Evolutionary conservation across 192 early-diverging fungal species (phyloP).

Genomic region (Podila horticola): DNA sequence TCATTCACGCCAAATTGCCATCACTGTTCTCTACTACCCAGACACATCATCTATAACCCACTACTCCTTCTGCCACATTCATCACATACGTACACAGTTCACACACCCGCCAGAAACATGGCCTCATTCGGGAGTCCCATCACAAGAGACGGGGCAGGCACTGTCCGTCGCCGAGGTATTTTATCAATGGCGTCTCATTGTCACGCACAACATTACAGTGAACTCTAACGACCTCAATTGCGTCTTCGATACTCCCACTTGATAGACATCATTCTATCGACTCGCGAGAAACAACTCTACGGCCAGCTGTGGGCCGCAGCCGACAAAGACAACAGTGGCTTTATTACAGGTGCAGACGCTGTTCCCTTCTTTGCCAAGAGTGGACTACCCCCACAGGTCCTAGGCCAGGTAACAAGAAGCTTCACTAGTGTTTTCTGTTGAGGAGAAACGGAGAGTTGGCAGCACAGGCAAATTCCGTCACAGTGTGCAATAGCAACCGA

Average conservation of each 20-base stretch:
- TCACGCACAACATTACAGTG: background rate
- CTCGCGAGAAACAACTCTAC: conserved; percentile 71
- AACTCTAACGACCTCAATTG: background rate
- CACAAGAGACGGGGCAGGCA: conserved; percentile 35
- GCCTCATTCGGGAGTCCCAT: conserved; percentile 47
- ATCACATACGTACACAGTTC: background rate
- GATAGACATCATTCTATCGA: conserved; percentile 60
- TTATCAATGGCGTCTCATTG: background rate
- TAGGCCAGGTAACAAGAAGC: conserved; percentile 63
- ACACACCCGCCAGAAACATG: background rate
- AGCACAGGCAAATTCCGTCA: too few relatives aligned
- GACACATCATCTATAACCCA: too few relatives aligned
- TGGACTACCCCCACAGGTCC: conserved; percentile 65
- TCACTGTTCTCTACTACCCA: too few relatives aligned
- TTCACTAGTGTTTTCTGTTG: background rate
- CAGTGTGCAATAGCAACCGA: too few relatives aligned
- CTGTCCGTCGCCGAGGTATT: conserved; percentile 47
- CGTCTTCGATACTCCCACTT: background rate
- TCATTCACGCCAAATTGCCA: background rate
- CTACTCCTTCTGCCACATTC: too few relatives aligned
- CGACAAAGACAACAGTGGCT: conserved; percentile 69
- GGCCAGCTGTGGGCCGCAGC: conserved; percentile 68
- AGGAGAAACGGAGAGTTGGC: too few relatives aligned
- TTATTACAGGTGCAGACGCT: conserved; percentile 74
- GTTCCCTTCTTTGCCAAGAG: conserved; percentile 81